These are phyloP conservation scores for Digitaria exilis DNA, from an alignment of 202 grass and related monocot species.

Conservation along the genomic window DNA sequence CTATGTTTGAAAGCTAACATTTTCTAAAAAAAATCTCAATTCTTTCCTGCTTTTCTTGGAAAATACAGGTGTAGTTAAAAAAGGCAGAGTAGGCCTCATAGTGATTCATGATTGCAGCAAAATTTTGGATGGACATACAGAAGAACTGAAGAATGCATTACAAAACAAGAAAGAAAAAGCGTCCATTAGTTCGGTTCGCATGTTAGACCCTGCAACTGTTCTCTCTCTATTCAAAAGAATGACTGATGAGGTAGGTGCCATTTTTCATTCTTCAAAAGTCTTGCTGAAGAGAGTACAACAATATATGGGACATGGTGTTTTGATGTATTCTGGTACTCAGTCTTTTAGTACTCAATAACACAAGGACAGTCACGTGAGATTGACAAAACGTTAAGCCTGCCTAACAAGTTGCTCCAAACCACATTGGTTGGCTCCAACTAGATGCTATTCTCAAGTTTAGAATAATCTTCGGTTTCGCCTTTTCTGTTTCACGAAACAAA, in stretches of 20 bases:
- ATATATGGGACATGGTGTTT: constrained; percentile 12
- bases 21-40: constrained; percentile 8
- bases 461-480: background rate
- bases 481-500: background rate
- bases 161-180: constrained; percentile 70
- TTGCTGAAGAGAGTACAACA: constrained; percentile 18
- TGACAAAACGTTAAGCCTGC: background rate
- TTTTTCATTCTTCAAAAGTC: constrained; percentile 17
- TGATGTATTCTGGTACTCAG: background rate
- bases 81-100: constrained; percentile 52
- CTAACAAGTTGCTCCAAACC: background rate
- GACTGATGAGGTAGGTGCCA: constrained; percentile 62
- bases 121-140: constrained; percentile 57
- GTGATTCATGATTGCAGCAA: constrained; percentile 83
- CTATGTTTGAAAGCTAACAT: constrained; percentile 9
- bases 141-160: constrained; percentile 60
- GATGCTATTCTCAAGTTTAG: constrained; percentile 19
- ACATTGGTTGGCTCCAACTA: background rate
- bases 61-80: constrained; percentile 84
- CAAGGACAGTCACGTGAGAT: background rate
- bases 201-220: constrained; percentile 59
- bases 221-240: constrained; percentile 84
- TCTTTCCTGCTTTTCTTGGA: constrained; percentile 34
- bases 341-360: background rate
- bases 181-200: constrained; percentile 47